Evolutionary conservation across 2,329 filamentous ascomycete genomes (phyloP), one percentile per base, ranked within the genome.

Genomic region (Sporothrix schenckii): DNA sequence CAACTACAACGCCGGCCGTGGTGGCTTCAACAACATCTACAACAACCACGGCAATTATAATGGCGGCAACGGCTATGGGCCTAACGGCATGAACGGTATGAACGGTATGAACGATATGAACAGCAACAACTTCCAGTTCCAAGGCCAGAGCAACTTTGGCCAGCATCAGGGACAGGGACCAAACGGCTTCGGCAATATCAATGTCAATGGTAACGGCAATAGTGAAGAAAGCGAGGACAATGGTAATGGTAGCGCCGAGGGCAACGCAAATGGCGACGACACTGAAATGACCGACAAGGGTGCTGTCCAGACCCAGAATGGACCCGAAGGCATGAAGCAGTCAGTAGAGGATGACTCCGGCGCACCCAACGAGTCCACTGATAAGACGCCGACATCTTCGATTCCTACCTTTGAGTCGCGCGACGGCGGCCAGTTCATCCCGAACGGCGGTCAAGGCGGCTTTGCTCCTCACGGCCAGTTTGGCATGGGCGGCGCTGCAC

Each of bases 1-100:
- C 66, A 49, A 82, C 41, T 63, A 47, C 75, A 83, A 84, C 66
- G 39, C 24, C 44, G 68, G 86, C 70, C 87, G 88, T 76, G 88
- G 87, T 69, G 85, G 85, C 72, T 84, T 82, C 75, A 80, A 80
- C 71, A 83, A 83, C 71, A 76, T 76, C 70, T 77, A 77, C 77
- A 81, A 67, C 60, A 16, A 9, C 68, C 74, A 76, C 63, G 74
- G 74, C 60, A 69, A 30, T n/a, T 75, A 74, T 54, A 75, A 75
- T 60, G 72, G 75, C 27, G 56, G 39, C 27, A 66, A 24, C 21
- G 56, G 56, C 27, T 66, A 63, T 16, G 60, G 67, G 9, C 61
- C 67, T 5, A 63, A 53, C 44, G 47, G 30, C 68, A 44, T 61
- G 21, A 58, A 69, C 63, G 27, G 63, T 47, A 47, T 41, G 39